A percentile compares a stretch with the other conserved stretches of the same genome.
These are phyloP conservation scores for Dictyostelium brefeldianum DNA, from an alignment of 78 protist genomes.

Conservation along the genomic window DNA sequence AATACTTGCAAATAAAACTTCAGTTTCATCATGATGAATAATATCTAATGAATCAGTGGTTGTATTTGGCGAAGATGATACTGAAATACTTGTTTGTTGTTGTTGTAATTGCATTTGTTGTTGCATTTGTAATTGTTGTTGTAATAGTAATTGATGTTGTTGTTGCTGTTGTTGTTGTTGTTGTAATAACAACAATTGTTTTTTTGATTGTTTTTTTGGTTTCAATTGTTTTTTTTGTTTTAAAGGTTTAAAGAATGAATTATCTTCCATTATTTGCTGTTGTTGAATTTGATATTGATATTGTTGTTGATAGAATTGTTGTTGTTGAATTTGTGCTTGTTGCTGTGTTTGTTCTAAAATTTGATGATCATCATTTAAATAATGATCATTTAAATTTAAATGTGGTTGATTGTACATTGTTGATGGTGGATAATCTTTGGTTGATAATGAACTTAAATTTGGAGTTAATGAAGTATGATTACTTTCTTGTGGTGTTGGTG, in stretches of 20 bases:
- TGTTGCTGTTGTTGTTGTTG: neutral
- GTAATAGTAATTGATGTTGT: neutral
- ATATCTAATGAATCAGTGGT: no score
- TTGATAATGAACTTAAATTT: neutral
- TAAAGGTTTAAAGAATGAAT: neutral
- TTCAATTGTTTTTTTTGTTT: neutral
- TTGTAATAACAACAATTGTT: neutral
- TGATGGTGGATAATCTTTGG: slow-evolving; percentile 7
- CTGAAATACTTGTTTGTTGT: no score
- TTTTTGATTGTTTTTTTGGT: neutral
- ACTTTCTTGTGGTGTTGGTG: neutral
- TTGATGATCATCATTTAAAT: neutral
- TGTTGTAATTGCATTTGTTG: no score
- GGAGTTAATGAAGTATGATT: neutral
- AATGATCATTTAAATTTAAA: neutral
- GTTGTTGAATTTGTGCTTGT: neutral
- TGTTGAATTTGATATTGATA: neutral
- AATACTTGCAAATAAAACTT: slow-evolving; percentile 5
- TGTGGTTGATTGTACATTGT: slow-evolving; percentile 1
- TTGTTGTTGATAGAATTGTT: neutral
- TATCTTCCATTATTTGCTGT: neutral
- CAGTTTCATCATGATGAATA: neutral
- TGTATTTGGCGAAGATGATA: no score
- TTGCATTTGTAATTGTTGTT: no score
- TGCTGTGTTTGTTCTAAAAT: neutral